These are phyloP conservation scores for Daldinia vernicosa DNA, from an alignment of 495 filamentous ascomycete genomes.

Conservation along the genomic window DNA sequence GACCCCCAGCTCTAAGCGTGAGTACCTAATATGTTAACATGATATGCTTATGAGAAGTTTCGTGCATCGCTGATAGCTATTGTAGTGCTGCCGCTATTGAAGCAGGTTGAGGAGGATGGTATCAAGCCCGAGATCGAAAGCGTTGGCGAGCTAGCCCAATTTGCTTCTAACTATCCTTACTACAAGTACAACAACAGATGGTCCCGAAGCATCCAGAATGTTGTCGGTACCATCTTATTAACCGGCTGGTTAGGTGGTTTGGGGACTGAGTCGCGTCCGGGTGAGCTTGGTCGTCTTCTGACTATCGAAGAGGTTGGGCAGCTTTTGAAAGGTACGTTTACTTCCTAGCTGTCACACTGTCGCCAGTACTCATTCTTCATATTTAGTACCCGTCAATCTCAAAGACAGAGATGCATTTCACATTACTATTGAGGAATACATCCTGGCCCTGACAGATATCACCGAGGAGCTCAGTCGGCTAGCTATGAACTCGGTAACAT, in stretches of 20 bases:
- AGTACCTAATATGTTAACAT: constrained; percentile 50
- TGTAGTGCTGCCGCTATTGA: constrained; percentile 56
- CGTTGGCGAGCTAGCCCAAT: constrained; percentile 67
- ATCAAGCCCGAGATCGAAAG: constrained; percentile 66
- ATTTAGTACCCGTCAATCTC: constrained; percentile 89
- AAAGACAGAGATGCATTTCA: constrained; percentile 92
- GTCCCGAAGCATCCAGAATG: constrained; percentile 84
- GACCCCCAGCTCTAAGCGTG: constrained; percentile 79
- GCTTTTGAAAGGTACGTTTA: constrained; percentile 70
- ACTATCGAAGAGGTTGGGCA: constrained; percentile 88
- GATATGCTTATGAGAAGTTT: neutral
- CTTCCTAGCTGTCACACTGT: neutral
- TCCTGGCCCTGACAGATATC: constrained; percentile 82
- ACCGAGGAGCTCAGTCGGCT: constrained; percentile 91
- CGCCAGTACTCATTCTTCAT: constrained; percentile 12
- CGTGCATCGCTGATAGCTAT: constrained; percentile 32
- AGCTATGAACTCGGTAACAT: constrained; percentile 94
- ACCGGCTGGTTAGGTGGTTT: constrained; percentile 80
- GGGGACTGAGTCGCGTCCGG: constrained; percentile 51
- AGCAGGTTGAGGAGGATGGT: constrained; percentile 60
- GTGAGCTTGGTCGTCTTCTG: constrained; percentile 69
- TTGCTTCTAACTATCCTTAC: constrained; percentile 86
- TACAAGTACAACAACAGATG: constrained; percentile 94
- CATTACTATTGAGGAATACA: constrained; percentile 95
- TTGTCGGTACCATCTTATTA: constrained; percentile 74